phyloP scores from a whole-genome alignment of 805 yeast genomes.

The Cyberlindnera maclurae region DNA sequence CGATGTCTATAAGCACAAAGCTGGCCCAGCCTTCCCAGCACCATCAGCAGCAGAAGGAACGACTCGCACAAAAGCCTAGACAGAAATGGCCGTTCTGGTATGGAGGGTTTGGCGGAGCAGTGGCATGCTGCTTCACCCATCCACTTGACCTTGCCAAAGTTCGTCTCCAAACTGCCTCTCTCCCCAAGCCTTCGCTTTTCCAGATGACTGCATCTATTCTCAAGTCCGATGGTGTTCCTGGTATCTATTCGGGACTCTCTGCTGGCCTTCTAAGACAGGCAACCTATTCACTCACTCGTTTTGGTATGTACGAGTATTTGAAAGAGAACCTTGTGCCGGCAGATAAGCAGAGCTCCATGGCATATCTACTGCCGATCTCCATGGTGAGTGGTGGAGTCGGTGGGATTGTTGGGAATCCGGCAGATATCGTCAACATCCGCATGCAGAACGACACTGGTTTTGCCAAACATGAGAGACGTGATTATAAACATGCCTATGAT shows the following conservation, averaged over 20 bases:
- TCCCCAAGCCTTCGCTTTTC: conserved; percentile 56
- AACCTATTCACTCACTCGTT: conserved; percentile 79
- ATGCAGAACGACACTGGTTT: conserved; percentile 84
- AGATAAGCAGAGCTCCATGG: conserved; percentile 45
- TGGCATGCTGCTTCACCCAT: conserved; percentile 64
- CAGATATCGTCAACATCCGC: conserved; percentile 80
- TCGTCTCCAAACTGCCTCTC: conserved; percentile 70
- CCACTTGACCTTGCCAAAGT: conserved; percentile 87
- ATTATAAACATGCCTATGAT: conserved; percentile 71
- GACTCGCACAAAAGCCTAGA: conserved; percentile 10
- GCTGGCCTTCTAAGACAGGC: conserved; percentile 83
- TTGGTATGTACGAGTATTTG: conserved; percentile 76
- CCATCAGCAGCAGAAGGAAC: conserved; percentile 3
- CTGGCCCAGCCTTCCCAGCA: neutral
- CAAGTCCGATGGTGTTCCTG: conserved; percentile 56
- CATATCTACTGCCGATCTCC: conserved; percentile 62
- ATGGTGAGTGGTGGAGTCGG: conserved; percentile 85
- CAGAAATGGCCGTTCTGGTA: conserved; percentile 47
- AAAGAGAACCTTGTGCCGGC: conserved; percentile 46
- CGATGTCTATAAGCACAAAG: neutral
- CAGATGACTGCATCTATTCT: conserved; percentile 56
- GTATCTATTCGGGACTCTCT: conserved; percentile 73
- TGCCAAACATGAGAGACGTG: conserved; percentile 57
- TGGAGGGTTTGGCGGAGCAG: conserved; percentile 64
- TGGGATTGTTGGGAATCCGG: conserved; percentile 81